phyloP scores from a whole-genome alignment of 495 filamentous ascomycete species.

The Clohesyomyces aquaticus region DNA sequence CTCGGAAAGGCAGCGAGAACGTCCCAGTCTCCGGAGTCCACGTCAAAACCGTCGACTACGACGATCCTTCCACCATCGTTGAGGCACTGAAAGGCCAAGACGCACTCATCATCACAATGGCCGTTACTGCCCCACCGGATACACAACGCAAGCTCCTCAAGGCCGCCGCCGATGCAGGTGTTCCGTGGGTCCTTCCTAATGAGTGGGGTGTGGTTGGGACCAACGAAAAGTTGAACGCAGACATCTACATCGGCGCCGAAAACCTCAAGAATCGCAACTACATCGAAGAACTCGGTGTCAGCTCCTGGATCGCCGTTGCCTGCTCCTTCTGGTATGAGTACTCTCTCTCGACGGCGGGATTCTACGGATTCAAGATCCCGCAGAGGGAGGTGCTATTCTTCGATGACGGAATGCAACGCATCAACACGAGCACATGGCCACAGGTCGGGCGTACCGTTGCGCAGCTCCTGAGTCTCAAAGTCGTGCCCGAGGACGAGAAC shows the following conservation, averaged over 20 bases:
- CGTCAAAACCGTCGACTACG: conserved; percentile 53
- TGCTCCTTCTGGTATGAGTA: conserved; percentile 57
- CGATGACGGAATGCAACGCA: conserved; percentile 35
- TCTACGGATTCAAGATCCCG: conserved; percentile 36
- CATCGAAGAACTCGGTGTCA: conserved; percentile 53
- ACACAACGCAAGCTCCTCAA: conserved; percentile 56
- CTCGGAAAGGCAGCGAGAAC: conserved; percentile 53
- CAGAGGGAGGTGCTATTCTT: conserved; percentile 29
- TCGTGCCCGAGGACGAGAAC: conserved; percentile 53
- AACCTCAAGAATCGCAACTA: conserved; percentile 30
- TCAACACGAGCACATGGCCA: conserved; percentile 48
- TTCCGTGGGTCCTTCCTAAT: conserved; percentile 67
- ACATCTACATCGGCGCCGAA: conserved; percentile 40
- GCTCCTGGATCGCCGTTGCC: conserved; percentile 56
- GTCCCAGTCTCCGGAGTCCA: conserved; percentile 50
- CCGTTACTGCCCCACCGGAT: conserved; percentile 47
- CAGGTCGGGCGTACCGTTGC: conserved; percentile 52
- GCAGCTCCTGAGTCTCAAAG: conserved; percentile 48
- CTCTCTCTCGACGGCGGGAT: conserved; percentile 18
- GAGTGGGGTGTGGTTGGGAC: conserved; percentile 53
- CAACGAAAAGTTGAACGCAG: conserved; percentile 47
- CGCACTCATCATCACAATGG: conserved; percentile 64
- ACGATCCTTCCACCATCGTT: conserved; percentile 49
- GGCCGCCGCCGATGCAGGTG: conserved; percentile 64
- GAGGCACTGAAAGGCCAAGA: conserved; percentile 56